These are phyloP conservation scores for Plasmodium yoelii DNA, from an alignment of 169 alveolate species.

Conservation along the genomic window DNA sequence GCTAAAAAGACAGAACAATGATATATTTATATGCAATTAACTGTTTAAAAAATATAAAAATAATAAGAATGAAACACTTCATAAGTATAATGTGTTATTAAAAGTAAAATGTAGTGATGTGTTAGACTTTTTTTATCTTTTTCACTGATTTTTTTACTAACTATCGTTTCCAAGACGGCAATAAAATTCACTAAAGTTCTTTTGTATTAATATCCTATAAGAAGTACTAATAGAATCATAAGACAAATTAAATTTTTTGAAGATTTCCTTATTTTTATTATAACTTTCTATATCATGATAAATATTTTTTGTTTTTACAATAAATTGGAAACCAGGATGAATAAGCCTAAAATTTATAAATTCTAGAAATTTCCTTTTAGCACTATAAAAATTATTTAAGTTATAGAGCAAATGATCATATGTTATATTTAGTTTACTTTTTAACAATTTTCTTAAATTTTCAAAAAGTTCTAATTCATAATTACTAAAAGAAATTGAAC, in stretches of 20 bases:
- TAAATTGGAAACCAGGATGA: slow-evolving; percentile 8
- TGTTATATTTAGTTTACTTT: slow-evolving; percentile 38
- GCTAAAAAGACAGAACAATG: slow-evolving; percentile 13
- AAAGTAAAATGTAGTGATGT: no score
- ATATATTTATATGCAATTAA: no score
- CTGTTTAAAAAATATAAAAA: no score
- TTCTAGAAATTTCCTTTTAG: slow-evolving; percentile 58
- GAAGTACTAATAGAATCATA: neutral
- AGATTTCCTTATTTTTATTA: neutral
- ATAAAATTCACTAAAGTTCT: no score
- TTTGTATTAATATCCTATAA: no score
- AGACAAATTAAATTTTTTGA: slow-evolving; percentile 11
- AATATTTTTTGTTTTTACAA: neutral
- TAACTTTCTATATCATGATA: neutral
- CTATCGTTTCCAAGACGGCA: no score
- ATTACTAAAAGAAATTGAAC: slow-evolving; percentile 26
- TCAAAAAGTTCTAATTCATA: slow-evolving; percentile 30
- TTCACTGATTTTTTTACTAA: no score
- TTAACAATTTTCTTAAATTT: slow-evolving; percentile 27
- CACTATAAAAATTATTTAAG: slow-evolving; percentile 36
- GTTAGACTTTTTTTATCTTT: no score
- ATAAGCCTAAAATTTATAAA: slow-evolving; percentile 26
- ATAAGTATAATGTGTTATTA: no score
- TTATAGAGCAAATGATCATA: slow-evolving; percentile 44
- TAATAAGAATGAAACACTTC: no score